phyloP scores from a whole-genome alignment of 2,329 filamentous ascomycete species.

The Cercospora janseana region DNA sequence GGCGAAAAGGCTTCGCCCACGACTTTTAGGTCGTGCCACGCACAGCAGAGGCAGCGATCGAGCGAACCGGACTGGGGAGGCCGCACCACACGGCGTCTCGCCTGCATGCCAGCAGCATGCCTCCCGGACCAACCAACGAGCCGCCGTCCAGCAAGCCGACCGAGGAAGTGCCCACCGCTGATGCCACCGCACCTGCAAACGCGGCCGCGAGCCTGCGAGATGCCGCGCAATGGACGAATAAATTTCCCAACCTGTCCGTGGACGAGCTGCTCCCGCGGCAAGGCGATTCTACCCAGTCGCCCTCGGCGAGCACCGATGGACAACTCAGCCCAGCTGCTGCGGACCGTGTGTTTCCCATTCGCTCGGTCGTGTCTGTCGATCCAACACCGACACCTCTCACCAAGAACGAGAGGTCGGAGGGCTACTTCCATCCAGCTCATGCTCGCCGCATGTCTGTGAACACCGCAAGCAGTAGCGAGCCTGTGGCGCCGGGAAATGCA shows the following conservation, averaged over 20 bases:
- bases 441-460: constrained; percentile 25
- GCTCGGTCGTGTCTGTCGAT: constrained; percentile 73
- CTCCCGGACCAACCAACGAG: neutral
- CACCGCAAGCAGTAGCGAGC: neutral
- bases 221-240: constrained; percentile 12
- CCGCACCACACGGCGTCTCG: neutral
- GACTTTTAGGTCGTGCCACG: constrained; percentile 13
- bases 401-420: constrained; percentile 24
- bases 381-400: constrained; percentile 44
- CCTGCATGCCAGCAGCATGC: constrained; percentile 1
- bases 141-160: constrained; percentile 9
- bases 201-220: neutral
- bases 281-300: constrained; percentile 7
- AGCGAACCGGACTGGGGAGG: neutral
- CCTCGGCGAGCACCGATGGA: constrained; percentile 24
- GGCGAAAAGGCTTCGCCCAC: constrained; percentile 10
- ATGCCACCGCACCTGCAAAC: neutral
- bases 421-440: constrained; percentile 40
- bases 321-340: constrained; percentile 43
- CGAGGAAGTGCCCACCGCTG: constrained; percentile 5
- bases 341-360: constrained; percentile 75
- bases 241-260: constrained; percentile 10
- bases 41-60: neutral
- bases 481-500: neutral
- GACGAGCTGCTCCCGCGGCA: constrained; percentile 10